Conservation (phyloP, 208 protist genomes). For the Novymonas esmeraldas region DNA sequence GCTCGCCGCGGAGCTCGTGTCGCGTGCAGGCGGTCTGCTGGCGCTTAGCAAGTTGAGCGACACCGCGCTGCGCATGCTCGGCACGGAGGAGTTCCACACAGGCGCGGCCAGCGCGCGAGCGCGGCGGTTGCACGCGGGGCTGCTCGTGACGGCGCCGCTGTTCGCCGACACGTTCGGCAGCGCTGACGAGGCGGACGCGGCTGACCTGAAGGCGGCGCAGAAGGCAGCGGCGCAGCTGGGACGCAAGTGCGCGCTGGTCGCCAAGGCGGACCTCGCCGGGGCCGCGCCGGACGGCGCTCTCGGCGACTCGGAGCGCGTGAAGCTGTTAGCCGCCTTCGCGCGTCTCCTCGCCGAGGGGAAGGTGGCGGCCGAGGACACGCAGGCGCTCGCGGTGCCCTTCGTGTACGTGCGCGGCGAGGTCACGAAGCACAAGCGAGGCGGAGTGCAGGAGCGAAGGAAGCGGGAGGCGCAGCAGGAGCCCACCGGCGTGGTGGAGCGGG, state of each 20-base stretch:
- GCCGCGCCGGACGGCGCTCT: conserved; percentile 40
- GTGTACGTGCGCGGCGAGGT: conserved; percentile 58
- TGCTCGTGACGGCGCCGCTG: conserved; percentile 56
- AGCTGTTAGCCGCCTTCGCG: conserved; percentile 54
- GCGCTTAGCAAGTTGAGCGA: conserved; percentile 63
- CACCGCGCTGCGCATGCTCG: conserved; percentile 64
- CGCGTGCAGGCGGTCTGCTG: conserved; percentile 56
- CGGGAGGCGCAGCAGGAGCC: conserved; percentile 58
- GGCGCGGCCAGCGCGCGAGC: conserved; percentile 25
- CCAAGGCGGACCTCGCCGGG: conserved; percentile 62
- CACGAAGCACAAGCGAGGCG: conserved; percentile 60
- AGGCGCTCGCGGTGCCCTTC: conserved; percentile 79
- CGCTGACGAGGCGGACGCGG: conserved; percentile 39
- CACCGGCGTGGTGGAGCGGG: conserved; percentile 59
- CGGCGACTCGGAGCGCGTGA: conserved; percentile 46
- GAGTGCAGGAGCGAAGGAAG: conserved; percentile 58
- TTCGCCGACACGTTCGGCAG: conserved; percentile 70
- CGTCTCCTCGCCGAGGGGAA: conserved; percentile 66
- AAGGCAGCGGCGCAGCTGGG: conserved; percentile 68
- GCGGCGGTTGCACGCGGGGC: conserved; percentile 57
- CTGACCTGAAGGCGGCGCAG: conserved; percentile 56
- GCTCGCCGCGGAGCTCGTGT: conserved; percentile 50
- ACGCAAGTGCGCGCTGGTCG: conserved; percentile 63
- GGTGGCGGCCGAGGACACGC: conserved; percentile 68
- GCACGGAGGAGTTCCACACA: conserved; percentile 48